Base-by-base conservation (phyloP, 75 land plant genomes). In the Picea glauca region DNA sequence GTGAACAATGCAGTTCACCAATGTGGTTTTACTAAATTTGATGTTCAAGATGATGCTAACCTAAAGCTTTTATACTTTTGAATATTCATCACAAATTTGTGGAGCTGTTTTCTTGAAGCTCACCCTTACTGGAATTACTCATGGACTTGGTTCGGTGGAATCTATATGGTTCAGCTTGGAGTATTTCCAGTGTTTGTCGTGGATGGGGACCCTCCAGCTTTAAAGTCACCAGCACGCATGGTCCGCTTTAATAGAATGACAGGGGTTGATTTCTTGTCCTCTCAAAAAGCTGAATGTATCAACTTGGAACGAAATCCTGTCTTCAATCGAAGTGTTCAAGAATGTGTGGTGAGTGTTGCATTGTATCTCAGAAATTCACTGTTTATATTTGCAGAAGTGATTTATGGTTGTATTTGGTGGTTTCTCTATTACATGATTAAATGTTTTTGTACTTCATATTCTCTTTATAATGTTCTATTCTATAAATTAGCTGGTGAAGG, bases 151-250 rank as follows among this genome's bases (percentile, higher is more conserved):
- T 56, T 23, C n/a, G 58, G 8, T 75, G 77, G 35, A 6, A 14
- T 50, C n/a, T 72, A 82, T 72, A 23, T 73, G 43, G 26, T 85
- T 35, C 67, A 94, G 97, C 80, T 89, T 79, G 97, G 97, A 14
- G 97, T 91, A 57, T 88, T 74, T 75, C 97, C 97, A 30, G 87
- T 94, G 63, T 94, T 94, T 80, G 88, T 94, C 33, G 86, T 86
- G 58, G 94, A 94, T 77, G 97, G 97, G 32, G 81, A 78, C 35
- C 90, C 97, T 5, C 88, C 93, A 31, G 87, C 88, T 18, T 58
- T 89, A 77, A 94, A 94, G 81, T 77, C 85, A 8, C 77, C 61
- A 62, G 94, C 85, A 17, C 85, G 97, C 66, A 77, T 89, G 17
- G 78, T 77, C 23, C 79, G 97, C 58, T 94, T 92, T 76, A 86